A percentile compares a stretch with the other conserved stretches of the same genome.
Conservation (phyloP, 176 grass and related monocot genomes). For the Luzula sylvatica region DNA sequence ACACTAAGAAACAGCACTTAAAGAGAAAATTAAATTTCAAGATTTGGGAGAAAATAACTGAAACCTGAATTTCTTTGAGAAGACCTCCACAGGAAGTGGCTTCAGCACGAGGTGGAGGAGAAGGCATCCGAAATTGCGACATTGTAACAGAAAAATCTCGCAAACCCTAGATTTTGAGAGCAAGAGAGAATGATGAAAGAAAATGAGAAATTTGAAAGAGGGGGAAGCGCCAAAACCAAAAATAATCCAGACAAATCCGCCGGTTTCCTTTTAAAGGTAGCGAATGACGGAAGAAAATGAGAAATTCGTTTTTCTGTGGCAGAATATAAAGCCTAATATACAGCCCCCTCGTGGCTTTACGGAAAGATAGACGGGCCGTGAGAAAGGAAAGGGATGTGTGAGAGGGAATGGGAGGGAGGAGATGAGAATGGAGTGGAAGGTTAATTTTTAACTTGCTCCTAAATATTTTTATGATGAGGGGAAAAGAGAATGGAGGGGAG, state of each 20-base stretch:
- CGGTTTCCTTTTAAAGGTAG: not conserved
- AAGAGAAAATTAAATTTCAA: not conserved
- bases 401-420: too few relatives aligned
- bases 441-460: too few relatives aligned
- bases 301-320: too few relatives aligned
- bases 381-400: too few relatives aligned
- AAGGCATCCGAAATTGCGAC: slow-evolving; percentile 18
- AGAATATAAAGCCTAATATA: too few relatives aligned
- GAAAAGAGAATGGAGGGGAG: too few relatives aligned
- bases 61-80: slow-evolving; percentile 80
- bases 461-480: too few relatives aligned
- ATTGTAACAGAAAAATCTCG: slow-evolving; percentile 20
- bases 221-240: slow-evolving; percentile 37
- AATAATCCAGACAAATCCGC: not conserved
- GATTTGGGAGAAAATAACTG: not conserved
- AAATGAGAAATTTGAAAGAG: slow-evolving; percentile 22
- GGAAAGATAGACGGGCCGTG: too few relatives aligned
- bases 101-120: slow-evolving; percentile 19
- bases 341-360: too few relatives aligned
- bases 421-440: too few relatives aligned
- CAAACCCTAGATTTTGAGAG: slow-evolving; percentile 1
- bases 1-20: not conserved
- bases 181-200: too few relatives aligned
- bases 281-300: too few relatives aligned
- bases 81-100: slow-evolving; percentile 51